Evolutionary conservation across 345 rosid species (phyloP), one percentile per base, ranked within the genome.

Genomic region (Kernera saxatilis): DNA sequence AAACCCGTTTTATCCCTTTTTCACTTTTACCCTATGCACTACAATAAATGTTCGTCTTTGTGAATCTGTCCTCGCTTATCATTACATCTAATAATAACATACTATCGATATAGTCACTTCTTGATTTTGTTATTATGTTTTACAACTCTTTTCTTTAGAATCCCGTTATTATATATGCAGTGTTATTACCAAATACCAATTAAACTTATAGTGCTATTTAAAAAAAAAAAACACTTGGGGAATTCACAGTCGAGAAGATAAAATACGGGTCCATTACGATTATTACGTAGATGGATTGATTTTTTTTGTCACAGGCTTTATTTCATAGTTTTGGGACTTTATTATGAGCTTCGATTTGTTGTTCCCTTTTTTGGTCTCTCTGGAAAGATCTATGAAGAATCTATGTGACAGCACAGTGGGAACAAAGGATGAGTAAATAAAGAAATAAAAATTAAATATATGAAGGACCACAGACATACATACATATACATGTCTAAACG

Each of bases 401-500:
- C 53, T 67, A 74, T 32, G 73, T 67, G 73, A 67, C 52, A 66
- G 27, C 60, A 57, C 67, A 66, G 43, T 73, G 60, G 59, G 67
- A 57, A 57, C 72, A 73, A 57, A 59, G 73, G 49, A 65, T 1
- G 36, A 54, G 65, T 46, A 60, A 69, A 18, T 11, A 43, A 26
- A 5, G 5, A n/a, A 8, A 21, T 14, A 15, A 18, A 41, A 43
- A 53, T 4, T 32, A 6, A 72, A 26, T 41, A 46, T 15, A 14
- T 29, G n/a, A 70, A 70, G 77, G 77, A 73, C 77, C 67, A 73
- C 77, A 73, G 7, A 73, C 72, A 73, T 74, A 67, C 32, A 45
- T 35, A 62, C 63, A 59, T 40, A 50, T 51, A 67, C 35, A 74
- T 67, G 61, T 67, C 68, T 45, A 30, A 49, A 37, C 40, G 21